Conservation (phyloP, 257 asterid genomes). For the Fraxinus pennsylvanica region DNA sequence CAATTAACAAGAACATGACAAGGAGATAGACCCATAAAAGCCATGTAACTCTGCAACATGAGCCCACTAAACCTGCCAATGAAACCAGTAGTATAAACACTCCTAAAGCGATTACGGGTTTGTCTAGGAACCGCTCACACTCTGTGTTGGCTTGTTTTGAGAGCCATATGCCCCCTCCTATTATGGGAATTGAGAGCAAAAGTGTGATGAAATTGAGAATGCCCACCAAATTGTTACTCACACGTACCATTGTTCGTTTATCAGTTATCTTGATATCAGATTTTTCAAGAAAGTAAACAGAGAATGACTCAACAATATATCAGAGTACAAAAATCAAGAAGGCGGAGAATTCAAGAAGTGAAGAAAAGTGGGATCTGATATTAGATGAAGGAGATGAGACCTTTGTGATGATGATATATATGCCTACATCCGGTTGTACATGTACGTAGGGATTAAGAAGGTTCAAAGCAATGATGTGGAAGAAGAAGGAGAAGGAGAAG, state of each 20-base stretch:
- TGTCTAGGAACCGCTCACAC: slow-evolving; percentile 81
- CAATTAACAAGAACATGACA: slow-evolving; percentile 79
- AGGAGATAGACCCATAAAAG: slow-evolving; percentile 73
- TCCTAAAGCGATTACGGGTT: slow-evolving; percentile 72
- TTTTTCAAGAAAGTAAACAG: background rate
- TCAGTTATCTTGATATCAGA: background rate
- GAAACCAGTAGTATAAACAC: slow-evolving; percentile 72
- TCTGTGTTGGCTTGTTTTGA: slow-evolving; percentile 68
- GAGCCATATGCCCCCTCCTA: slow-evolving; percentile 82
- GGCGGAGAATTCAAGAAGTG: slow-evolving; percentile 1
- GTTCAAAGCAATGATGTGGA: background rate
- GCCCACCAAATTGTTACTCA: slow-evolving; percentile 76
- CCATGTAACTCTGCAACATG: slow-evolving; percentile 80
- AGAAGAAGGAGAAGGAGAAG: background rate
- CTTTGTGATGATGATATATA: background rate
- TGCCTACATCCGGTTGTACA: background rate
- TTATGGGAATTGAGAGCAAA: slow-evolving; percentile 71
- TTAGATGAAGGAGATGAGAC: slow-evolving; percentile 3
- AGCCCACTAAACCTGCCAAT: slow-evolving; percentile 75
- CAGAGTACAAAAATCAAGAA: background rate
- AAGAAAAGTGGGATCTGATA: background rate
- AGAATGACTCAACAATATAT: no score
- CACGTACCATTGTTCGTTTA: slow-evolving; percentile 51
- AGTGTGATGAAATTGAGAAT: slow-evolving; percentile 64
- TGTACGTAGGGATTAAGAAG: background rate